These are phyloP conservation scores for Phalaenopsis aphrodite DNA, from an alignment of 106 monocot genomes.

Conservation along the genomic window DNA sequence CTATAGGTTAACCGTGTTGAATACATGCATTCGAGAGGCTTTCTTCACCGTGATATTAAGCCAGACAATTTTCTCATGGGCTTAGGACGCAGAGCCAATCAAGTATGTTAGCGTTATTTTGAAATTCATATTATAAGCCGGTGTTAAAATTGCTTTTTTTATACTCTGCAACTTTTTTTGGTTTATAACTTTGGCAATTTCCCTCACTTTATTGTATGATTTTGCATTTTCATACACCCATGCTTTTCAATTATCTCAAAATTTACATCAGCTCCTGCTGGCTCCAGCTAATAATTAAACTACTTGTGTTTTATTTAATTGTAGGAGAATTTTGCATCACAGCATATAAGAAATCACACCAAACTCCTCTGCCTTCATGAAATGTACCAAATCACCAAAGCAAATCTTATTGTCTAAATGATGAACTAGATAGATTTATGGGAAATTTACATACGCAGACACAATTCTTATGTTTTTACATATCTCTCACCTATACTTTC, in stretches of 20 bases:
- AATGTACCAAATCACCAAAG: background rate
- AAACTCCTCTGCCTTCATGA: background rate
- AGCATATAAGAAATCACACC: background rate
- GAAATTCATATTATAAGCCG: background rate
- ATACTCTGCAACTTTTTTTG: background rate
- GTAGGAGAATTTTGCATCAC: background rate
- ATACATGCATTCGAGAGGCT: slow-evolving; percentile 45
- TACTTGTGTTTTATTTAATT: background rate
- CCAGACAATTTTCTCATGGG: slow-evolving; percentile 75
- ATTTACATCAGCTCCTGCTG: background rate
- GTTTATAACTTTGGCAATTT: background rate
- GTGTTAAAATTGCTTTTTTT: background rate
- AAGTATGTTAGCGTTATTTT: slow-evolving; percentile 19
- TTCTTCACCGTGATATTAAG: slow-evolving; percentile 66
- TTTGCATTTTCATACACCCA: background rate
- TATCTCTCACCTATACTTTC: no score
- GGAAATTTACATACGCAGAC: no score
- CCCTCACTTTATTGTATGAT: background rate
- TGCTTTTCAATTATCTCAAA: background rate
- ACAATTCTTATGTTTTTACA: no score
- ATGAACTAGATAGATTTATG: background rate
- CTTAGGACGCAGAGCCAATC: slow-evolving; percentile 51
- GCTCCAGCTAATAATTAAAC: background rate
- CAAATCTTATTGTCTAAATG: background rate
- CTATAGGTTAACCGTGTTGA: slow-evolving; percentile 52